Base-by-base conservation (phyloP, 805 yeast species). In the Saccharomycopsis guyanensis region DNA sequence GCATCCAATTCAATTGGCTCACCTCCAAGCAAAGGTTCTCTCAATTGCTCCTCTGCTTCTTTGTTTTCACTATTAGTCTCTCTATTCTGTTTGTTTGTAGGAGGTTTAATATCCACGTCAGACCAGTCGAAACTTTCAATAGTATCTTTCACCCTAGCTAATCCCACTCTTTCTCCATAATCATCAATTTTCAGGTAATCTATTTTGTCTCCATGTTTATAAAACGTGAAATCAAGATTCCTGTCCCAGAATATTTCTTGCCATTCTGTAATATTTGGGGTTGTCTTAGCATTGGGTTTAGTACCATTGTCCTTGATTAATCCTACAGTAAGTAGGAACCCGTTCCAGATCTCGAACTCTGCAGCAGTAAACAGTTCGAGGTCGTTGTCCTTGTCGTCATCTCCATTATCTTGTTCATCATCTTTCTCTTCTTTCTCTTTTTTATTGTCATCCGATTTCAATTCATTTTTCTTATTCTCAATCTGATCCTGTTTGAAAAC, bases 401-500 rank as follows among this genome's bases (percentile, higher is more conserved):
- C 50, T 15, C 51, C 53, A 6, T 47, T 54, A 5, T 53, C 42
- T 7, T 45, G 50, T 10, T 42, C 51, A 23, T 39, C 40, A 13
- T 34, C 32, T 13, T 40, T 42, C n/a, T 54, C 45, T 23, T 42
- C 48, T 10, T 27, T 42, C 20, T 33, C 37, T 33, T 15, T 12
- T 20, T 8, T 6, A 15, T 50, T 55, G 37, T 52, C 51, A 16
- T 52, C 53, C 6, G 47, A 53, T 4, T 53, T 40, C 7, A 43
- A 50, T 10, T 40, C 51, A 25, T 41, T 38, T 38, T 43, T 15
- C 10, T 51, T 57, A 16, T 50, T 46, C 8, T 50, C 53, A 32
- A 46, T 53, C 8, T 42, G 50, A 3, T 54, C 58, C 29, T 51
- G 54, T 55, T 46, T 56, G 59, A 8, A 58, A 39, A 51, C 71